phyloP scores from a whole-genome alignment of 352 stramenopile species.

The Globisporangium alternatum region DNA sequence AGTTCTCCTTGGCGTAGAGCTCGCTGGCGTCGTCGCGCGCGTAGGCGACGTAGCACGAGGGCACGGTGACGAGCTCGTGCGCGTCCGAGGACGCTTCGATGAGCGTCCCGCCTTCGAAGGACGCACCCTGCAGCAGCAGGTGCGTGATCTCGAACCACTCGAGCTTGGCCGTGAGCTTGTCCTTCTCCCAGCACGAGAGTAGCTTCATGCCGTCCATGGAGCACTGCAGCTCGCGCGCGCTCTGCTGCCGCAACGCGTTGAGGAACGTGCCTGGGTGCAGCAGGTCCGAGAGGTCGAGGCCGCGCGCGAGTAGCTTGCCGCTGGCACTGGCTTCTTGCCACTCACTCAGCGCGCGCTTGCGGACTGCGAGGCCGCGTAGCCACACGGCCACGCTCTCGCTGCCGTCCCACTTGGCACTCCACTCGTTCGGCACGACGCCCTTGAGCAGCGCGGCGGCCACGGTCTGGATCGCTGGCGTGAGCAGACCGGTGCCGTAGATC shows the following conservation, averaged over 20 bases:
- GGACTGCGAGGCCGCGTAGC: constrained; percentile 76
- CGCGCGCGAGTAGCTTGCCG: constrained; percentile 69
- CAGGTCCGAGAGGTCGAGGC: constrained; percentile 87
- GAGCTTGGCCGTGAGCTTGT: constrained; percentile 41
- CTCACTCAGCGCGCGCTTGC: constrained; percentile 77
- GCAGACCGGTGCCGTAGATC: constrained; percentile 87
- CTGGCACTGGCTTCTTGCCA: constrained; percentile 70
- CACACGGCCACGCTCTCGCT: constrained; percentile 70
- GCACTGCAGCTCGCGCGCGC: constrained; percentile 71
- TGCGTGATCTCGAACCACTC: constrained; percentile 84
- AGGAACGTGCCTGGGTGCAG: constrained; percentile 94
- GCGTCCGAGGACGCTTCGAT: constrained; percentile 80
- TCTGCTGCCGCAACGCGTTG: constrained; percentile 92
- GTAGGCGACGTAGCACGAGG: constrained; percentile 82
- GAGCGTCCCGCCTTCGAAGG: constrained; percentile 76
- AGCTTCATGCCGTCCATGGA: constrained; percentile 92
- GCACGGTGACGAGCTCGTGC: constrained; percentile 77
- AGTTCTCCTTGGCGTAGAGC: constrained; percentile 70
- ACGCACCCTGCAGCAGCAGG: constrained; percentile 85
- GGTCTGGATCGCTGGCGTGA: constrained; percentile 88
- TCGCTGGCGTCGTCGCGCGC: constrained; percentile 72
- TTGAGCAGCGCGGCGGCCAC: constrained; percentile 74
- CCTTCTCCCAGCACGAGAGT: constrained; percentile 86
- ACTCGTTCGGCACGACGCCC: constrained; percentile 70
- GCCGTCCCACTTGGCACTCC: constrained; percentile 82